A percentile compares a stretch with the other conserved stretches of the same genome.
Evolutionary conservation across 208 protist species (phyloP).

Genomic region (Acanthamoeba healyi): DNA sequence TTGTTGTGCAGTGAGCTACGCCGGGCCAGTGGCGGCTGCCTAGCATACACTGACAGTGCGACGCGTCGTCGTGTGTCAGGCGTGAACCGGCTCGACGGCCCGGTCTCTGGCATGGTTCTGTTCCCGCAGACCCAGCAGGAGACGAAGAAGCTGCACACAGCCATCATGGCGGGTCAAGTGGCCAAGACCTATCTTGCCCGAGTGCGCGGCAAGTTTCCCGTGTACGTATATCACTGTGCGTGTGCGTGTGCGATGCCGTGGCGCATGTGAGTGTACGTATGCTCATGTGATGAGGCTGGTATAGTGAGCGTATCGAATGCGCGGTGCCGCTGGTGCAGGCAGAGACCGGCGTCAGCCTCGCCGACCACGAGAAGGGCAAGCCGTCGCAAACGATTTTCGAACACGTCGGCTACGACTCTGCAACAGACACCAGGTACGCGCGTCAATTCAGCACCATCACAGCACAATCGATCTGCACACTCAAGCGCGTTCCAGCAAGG

Average conservation of each 20-base stretch:
- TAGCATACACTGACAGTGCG: not conserved
- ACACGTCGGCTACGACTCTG: too few relatives aligned
- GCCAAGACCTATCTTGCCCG: conserved; percentile 84
- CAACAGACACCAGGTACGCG: too few relatives aligned
- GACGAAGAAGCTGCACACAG: conserved; percentile 75
- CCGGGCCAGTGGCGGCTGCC: not conserved
- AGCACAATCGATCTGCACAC: too few relatives aligned
- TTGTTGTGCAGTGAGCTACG: not conserved
- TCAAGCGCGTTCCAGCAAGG: not conserved
- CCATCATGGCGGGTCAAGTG: conserved; percentile 32
- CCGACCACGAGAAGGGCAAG: too few relatives aligned
- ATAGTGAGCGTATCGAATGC: not conserved
- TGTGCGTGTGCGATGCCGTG: not conserved
- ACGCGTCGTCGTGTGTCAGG: conserved; percentile 47
- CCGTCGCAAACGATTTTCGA: too few relatives aligned
- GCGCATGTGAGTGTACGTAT: too few relatives aligned
- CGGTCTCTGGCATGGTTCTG: conserved; percentile 87
- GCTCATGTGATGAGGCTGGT: too few relatives aligned
- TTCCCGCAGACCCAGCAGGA: conserved; percentile 67
- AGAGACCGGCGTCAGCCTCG: too few relatives aligned
- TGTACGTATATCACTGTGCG: conserved; percentile 12
- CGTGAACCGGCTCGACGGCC: conserved; percentile 87
- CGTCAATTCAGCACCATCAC: too few relatives aligned
- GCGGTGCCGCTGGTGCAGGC: too few relatives aligned
- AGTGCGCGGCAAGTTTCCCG: conserved; percentile 80